Evolutionary conservation across 306 rosid species (phyloP), one percentile per base, ranked within the genome.

Genomic region (Gastrolobium villosum): DNA sequence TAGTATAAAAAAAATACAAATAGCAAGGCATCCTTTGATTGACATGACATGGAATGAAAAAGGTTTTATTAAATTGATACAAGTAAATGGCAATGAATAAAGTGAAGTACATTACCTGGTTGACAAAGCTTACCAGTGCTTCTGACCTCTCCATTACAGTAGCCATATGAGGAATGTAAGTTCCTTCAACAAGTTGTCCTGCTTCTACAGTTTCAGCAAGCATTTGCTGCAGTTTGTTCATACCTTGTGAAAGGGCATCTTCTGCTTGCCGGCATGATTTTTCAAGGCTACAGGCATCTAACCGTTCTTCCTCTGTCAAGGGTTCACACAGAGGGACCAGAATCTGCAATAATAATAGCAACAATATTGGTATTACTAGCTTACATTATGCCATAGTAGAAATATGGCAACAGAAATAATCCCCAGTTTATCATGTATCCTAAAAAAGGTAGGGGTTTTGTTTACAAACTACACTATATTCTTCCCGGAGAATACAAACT

Each of bases 231-330:
- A 95, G 97, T 78, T 89, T 95, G 36, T 89, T 93, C 96, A 87
- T 88, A 15, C 99, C 99, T 82, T 91, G 97, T 10, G 91, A 79
- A 61, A 95, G 90, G 14, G 99, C 99, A 65, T 95, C 99, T 86
- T 95, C 99, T 70, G 96, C 98, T 83, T 95, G 99, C 79, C 85
- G 89, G 79, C 98, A 95, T 46, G 98, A 88, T 70, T 90, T 88
- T 76, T 56, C 77, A 64, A 95, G 99, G 65, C 84, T 87, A 52
- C 4, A 14, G 4, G 93, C 86, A 50, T 87, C 94, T 11, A 75
- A 8, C 63, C 57, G 15, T 75, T 95, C 96, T 13, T 89, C 86
- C 4, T 91, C 93, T 45, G 98, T 79, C 90, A 92, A 56, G 10
- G 94, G 90, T 13, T 86, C 87, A 13, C 86, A 82, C 43, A 88